These are phyloP conservation scores for Yarrowia sp. DNA, from an alignment of 805 yeast genomes.

Conservation along the genomic window DNA sequence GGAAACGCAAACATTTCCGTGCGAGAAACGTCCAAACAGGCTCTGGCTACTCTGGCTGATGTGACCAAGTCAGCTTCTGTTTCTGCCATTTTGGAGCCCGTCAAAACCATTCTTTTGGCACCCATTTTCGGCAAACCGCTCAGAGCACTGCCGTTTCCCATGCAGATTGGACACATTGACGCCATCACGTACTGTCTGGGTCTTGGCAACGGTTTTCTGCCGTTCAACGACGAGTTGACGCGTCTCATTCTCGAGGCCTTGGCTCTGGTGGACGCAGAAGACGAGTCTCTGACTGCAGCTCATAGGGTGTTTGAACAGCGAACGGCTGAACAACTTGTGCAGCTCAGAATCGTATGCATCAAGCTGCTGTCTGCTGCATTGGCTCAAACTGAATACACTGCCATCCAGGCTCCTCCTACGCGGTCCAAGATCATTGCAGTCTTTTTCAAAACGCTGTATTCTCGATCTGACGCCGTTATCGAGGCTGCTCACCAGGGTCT, in stretches of 20 bases:
- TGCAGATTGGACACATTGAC: constrained; percentile 98
- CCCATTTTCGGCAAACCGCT: constrained; percentile 97
- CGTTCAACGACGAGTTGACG: constrained; percentile 83
- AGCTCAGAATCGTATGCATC: constrained; percentile 86
- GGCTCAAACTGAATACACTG: constrained; percentile 76
- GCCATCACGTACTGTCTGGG: constrained; percentile 91
- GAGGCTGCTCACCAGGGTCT: constrained; percentile 92
- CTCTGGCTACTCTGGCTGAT: constrained; percentile 64
- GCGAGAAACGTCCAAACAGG: constrained; percentile 73
- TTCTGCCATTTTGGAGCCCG: constrained; percentile 73
- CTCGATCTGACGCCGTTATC: constrained; percentile 78
- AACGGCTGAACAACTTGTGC: constrained; percentile 83
- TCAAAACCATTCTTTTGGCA: constrained; percentile 74
- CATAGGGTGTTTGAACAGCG: constrained; percentile 81
- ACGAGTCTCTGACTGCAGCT: constrained; percentile 85
- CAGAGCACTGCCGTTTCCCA: constrained; percentile 94
- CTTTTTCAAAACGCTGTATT: constrained; percentile 87
- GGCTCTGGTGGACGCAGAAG: constrained; percentile 96
- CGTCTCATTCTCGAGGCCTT: constrained; percentile 84
- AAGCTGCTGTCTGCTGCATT: constrained; percentile 76
- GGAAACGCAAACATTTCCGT: constrained; percentile 84
- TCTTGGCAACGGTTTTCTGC: constrained; percentile 73
- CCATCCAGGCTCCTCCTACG: constrained; percentile 57
- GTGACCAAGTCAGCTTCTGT: constrained; percentile 61
- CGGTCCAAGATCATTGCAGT: constrained; percentile 86